Conservation (phyloP, 768 basidiomycete species). For the Lactifluus rugatus region DNA sequence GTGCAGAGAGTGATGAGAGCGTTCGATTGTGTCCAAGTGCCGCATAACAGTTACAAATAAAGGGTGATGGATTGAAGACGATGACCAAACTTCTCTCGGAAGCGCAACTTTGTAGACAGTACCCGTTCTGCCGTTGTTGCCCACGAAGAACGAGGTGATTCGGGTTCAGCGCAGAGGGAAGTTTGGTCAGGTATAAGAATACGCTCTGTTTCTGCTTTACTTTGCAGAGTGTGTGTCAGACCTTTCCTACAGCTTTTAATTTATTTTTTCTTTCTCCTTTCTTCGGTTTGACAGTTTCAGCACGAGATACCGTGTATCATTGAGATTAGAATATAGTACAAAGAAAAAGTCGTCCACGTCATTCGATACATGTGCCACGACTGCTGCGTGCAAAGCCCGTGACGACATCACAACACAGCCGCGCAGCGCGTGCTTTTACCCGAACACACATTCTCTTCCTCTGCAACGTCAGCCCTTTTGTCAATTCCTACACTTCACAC, state of each 20-base stretch:
- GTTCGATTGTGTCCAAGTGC: background rate
- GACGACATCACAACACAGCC: conserved; percentile 1
- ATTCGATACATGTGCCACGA: background rate
- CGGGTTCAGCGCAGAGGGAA: conserved; percentile 51
- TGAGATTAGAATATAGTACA: background rate
- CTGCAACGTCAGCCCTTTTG: conserved; percentile 9
- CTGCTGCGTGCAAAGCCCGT: background rate
- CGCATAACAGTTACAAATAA: conserved; percentile 15
- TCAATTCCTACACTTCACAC: conserved; percentile 13
- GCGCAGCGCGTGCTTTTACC: background rate
- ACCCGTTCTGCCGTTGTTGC: conserved; percentile 39
- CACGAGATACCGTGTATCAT: too few relatives aligned
- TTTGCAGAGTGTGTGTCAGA: conserved; percentile 47
- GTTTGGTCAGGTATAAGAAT: conserved; percentile 50
- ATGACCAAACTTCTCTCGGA: background rate
- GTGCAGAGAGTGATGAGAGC: background rate
- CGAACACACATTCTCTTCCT: background rate
- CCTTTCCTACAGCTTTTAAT: conserved; percentile 44
- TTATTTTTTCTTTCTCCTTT: background rate
- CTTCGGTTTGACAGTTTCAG: too few relatives aligned
- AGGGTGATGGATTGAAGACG: too few relatives aligned
- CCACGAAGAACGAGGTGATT: conserved; percentile 55
- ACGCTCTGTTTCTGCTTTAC: conserved; percentile 28
- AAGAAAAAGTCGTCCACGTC: background rate
- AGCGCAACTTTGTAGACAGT: conserved; percentile 67